phyloP scores from a whole-genome alignment of 78 protist genomes.

The Dictyostelium brefeldianum region DNA sequence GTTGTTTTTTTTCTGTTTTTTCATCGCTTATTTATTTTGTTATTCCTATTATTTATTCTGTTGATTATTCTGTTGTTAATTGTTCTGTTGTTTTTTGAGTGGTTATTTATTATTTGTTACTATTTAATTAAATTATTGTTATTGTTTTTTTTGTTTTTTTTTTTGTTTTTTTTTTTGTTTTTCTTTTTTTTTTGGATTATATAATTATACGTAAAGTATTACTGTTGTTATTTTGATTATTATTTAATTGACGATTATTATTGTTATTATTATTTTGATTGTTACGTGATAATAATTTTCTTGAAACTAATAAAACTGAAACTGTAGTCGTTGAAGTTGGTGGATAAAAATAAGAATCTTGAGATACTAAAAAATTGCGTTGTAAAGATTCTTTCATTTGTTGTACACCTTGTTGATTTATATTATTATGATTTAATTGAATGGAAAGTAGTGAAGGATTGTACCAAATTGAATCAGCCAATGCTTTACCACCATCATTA shows the following conservation, averaged over 20 bases:
- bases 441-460: constrained; percentile 13
- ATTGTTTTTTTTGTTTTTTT: too few species aligned
- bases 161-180: too few species aligned
- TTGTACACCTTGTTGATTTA: constrained; percentile 45
- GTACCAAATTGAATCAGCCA: constrained; percentile 40
- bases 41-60: too few species aligned
- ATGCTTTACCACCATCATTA: constrained; percentile 60
- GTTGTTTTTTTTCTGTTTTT: too few species aligned
- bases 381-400: constrained; percentile 33
- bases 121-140: too few species aligned
- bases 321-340: constrained; percentile 65
- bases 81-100: too few species aligned
- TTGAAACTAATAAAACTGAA: constrained; percentile 12
- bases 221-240: too few species aligned
- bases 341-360: constrained; percentile 53
- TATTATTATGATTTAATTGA: constrained; percentile 42
- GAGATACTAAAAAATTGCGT: not conserved
- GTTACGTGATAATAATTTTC: not conserved
- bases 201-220: not conserved
- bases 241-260: not conserved
- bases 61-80: too few species aligned
- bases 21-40: too few species aligned
- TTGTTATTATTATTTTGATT: not conserved
- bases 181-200: not conserved
- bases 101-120: too few species aligned